Evolutionary conservation across 2,329 filamentous ascomycete species (phyloP).

Genomic region (Raffaelea albimanens): DNA sequence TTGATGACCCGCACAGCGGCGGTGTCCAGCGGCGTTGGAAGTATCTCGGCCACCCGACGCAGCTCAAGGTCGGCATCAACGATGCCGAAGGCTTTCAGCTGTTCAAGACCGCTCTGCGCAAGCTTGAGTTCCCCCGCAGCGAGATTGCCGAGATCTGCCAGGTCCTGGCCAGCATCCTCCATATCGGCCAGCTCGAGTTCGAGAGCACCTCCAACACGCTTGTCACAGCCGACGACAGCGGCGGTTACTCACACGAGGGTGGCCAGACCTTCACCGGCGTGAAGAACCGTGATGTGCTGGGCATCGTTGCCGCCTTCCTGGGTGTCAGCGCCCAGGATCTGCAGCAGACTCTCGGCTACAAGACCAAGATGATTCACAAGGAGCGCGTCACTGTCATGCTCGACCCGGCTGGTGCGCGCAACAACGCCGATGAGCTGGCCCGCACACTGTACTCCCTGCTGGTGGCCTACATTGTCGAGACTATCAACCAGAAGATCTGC

Average conservation of each 20-base stretch:
- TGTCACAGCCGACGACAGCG: conserved; percentile 77
- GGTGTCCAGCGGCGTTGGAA: conserved; percentile 73
- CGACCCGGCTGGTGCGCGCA: conserved; percentile 79
- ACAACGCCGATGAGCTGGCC: conserved; percentile 88
- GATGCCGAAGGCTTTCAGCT: conserved; percentile 92
- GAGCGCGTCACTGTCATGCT: conserved; percentile 99
- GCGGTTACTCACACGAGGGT: conserved; percentile 92
- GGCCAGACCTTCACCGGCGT: conserved; percentile 77
- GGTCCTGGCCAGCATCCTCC: conserved; percentile 85
- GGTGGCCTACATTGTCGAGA: conserved; percentile 89
- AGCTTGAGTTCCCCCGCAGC: conserved; percentile 83
- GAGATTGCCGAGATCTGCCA: conserved; percentile 98
- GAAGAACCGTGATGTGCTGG: conserved; percentile 84
- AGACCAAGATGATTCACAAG: conserved; percentile 91
- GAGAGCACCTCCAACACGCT: conserved; percentile 71
- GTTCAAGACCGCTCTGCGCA: conserved; percentile 91
- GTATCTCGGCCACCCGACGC: conserved; percentile 90
- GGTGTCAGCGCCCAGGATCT: conserved; percentile 74
- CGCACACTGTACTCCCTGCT: conserved; percentile 88
- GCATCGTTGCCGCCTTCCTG: conserved; percentile 85
- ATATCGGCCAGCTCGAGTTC: conserved; percentile 95
- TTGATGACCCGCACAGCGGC: conserved; percentile 38
- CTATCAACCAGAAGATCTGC: conserved; percentile 81
- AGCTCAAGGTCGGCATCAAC: conserved; percentile 94
- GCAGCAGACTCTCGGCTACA: conserved; percentile 84